A percentile compares a stretch with the other conserved stretches of the same genome.
These are phyloP conservation scores for Lasiodiplodia sp. DNA, from an alignment of 2,329 filamentous ascomycete genomes.

Conservation along the genomic window DNA sequence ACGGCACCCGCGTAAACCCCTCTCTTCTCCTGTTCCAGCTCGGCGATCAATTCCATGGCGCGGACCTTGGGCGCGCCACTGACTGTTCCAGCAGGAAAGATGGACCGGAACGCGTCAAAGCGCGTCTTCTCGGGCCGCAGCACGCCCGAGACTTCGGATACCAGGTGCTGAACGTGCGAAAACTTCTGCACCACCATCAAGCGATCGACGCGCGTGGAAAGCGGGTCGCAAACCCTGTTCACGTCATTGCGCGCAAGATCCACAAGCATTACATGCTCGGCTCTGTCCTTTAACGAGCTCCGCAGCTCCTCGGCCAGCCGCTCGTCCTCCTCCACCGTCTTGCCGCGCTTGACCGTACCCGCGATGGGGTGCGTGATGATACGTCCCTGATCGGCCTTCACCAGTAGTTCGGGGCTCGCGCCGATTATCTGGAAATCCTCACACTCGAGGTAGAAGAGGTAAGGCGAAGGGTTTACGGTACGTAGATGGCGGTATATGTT, in stretches of 20 bases:
- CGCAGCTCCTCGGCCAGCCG: conserved; percentile 78
- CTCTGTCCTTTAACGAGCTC: conserved; percentile 81
- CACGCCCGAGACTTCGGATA: conserved; percentile 94
- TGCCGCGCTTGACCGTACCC: conserved; percentile 89
- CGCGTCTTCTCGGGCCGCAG: conserved; percentile 82
- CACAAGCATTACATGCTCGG: conserved; percentile 83
- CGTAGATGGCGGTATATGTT: conserved; percentile 97
- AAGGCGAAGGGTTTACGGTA: conserved; percentile 96
- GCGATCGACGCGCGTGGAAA: conserved; percentile 87
- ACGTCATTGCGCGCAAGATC: conserved; percentile 96
- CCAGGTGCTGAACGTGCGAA: conserved; percentile 95
- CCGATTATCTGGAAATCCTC: conserved; percentile 93
- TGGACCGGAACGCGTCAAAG: conserved; percentile 94
- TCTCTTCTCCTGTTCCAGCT: conserved; percentile 91
- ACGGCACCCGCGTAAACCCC: conserved; percentile 96
- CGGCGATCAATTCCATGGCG: conserved; percentile 96
- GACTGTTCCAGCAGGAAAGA: conserved; percentile 96
- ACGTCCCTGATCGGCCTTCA: conserved; percentile 84
- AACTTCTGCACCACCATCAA: conserved; percentile 76
- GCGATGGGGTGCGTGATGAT: conserved; percentile 98
- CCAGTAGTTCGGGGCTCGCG: conserved; percentile 91
- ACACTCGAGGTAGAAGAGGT: conserved; percentile 96
- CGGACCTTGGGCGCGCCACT: conserved; percentile 94
- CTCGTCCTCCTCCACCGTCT: conserved; percentile 81
- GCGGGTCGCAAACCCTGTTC: conserved; percentile 91